Evolutionary conservation across 352 stramenopile species (phyloP), one percentile per base, ranked within the genome.

Genomic region (Phytophthora macrochlamydospora): DNA sequence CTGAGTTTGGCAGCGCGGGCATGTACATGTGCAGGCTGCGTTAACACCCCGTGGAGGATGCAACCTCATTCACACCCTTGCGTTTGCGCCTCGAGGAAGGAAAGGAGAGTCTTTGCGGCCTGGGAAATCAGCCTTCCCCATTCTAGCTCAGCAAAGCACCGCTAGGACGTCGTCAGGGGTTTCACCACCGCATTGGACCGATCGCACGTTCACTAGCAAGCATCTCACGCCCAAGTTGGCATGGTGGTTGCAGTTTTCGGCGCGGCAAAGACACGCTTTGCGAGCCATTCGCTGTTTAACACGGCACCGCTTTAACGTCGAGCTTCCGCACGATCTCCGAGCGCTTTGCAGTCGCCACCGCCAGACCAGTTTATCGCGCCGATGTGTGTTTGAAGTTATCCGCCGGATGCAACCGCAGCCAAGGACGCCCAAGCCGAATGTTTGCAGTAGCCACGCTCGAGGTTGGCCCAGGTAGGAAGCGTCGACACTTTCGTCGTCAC

Each of bases 321-420:
- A 45, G 18, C 18, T 14, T 45, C 38, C 3, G 11, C 18, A 13
- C 18, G 38, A 45, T 45, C 38, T 45, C 11, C 38, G 13, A 14
- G 18, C 13, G 38, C 38, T 45, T 13, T 45, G 2, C 38, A 45
- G 4, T 45, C 38, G 38, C 8, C 38, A 45, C 11, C 38, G 18
- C 38, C 38, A 45, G 49, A 44, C 46, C 56, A 24, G 35, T 35
- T 40, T 54, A 55, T 55, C 50, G 35, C 54, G 44, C 33, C 32
- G 56, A 62, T 62, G 56, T 55, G 56, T 62, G 56, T 56, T 62
- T 62, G 56, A 62, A 62, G 56, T 56, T 62, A 46, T 14, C 49
- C 18, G 18, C 8, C 12, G 37, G 38, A 45, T 45, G 8, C 3
- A 55, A 24, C 18, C 18, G 18, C 18, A 24, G 18, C 18, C 18